Base-by-base conservation (phyloP, 345 rosid species). In the Hypericum perforatum region DNA sequence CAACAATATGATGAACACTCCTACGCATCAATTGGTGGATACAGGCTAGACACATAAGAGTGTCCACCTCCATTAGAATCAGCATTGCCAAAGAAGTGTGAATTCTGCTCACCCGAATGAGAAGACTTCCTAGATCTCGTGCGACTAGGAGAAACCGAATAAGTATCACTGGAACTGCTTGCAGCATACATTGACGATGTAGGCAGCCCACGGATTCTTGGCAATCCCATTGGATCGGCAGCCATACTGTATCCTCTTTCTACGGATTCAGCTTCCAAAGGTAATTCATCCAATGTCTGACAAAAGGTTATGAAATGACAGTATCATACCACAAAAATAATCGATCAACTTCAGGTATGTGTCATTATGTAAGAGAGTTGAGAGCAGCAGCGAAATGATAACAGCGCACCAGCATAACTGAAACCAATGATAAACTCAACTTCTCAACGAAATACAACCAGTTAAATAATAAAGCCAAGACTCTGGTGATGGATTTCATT, bases 91-190 rank as follows among this genome's bases (percentile, higher is more conserved):
- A 13, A 46, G 50, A 13, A 46, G 5, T 46, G 50, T 5, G 22
- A n/a, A 8, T n/a, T 8, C 50, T 13, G 50, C 16, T 46, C 50
- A 14, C 50, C 22, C 0, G 50, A 46, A 32, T 46, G 50, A 11
- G 50, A 46, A 46, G 50, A 46, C 50, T 46, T 46, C 50, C 50
- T 12, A 46, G 50, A 46, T 9, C 22, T 46, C 29, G 32, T 22
- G 32, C 32, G 32, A 22, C 22, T n/a, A 2, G 22, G 22, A 1
- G 50, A 46, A 13, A 5, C 50, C 13, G 22, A 16, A 32, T n/a
- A 46, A 32, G 29, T 9, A 13, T 46, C 22, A 13, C 29, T 5
- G 50, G 9, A 13, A 13, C 22, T 46, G 16, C 29, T 46, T 9
- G 16, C 22, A 13, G 50, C 32, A 13, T 46, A 46, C 14, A 46